Conservation (phyloP, 345 rosid species). For the Eutrema yunnanense region DNA sequence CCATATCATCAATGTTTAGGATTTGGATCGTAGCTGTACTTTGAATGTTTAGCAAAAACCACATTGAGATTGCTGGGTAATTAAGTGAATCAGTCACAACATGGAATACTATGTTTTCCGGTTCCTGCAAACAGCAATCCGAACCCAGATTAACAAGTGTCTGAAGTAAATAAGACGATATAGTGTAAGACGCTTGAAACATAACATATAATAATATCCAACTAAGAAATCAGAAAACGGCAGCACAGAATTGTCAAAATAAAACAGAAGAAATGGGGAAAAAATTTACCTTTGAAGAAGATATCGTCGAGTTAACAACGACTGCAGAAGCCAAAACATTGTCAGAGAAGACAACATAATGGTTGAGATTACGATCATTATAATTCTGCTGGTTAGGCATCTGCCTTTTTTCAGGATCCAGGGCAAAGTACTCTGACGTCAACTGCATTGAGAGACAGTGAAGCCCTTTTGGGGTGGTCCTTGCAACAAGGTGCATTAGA, state of each 20-base stretch:
- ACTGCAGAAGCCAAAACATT: conserved; percentile 82
- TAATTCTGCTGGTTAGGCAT: conserved; percentile 52
- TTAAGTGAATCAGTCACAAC: conserved; percentile 82
- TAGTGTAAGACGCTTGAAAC: not conserved
- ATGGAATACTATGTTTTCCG: conserved; percentile 72
- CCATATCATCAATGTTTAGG: conserved; percentile 56
- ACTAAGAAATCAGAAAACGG: not conserved
- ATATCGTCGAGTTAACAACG: conserved; percentile 71
- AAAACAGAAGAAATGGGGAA: not conserved
- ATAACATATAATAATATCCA: not conserved
- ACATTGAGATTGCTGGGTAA: conserved; percentile 80
- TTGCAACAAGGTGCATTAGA: conserved; percentile 82
- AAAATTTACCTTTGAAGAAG: conserved; percentile 57
- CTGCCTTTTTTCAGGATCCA: conserved; percentile 62
- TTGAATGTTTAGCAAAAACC: conserved; percentile 75
- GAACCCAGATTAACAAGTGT: conserved; percentile 12
- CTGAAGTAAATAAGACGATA: not conserved
- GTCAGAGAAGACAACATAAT: conserved; percentile 83
- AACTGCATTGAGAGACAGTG: conserved; percentile 89
- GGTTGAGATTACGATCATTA: conserved; percentile 52
- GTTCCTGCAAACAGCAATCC: conserved; percentile 42
- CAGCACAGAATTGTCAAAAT: not conserved
- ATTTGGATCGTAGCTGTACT: conserved; percentile 60
- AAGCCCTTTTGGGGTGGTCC: conserved; percentile 87
- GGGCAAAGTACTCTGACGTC: conserved; percentile 66